These are phyloP conservation scores for Neofusicoccum sp. DNA, from an alignment of 2,329 filamentous ascomycete species.

Conservation along the genomic window DNA sequence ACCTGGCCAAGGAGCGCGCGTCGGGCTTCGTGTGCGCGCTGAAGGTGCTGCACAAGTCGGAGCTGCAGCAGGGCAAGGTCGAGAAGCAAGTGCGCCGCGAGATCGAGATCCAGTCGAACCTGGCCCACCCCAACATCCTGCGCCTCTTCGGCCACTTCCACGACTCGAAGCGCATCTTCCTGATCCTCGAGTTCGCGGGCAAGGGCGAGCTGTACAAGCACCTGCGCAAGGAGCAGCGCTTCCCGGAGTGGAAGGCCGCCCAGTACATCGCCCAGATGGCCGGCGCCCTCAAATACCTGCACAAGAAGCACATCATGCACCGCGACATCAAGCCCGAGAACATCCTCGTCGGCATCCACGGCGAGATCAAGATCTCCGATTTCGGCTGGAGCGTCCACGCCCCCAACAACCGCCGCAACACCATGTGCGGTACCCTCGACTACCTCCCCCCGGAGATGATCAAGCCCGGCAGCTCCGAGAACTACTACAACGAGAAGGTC, in stretches of 20 bases:
- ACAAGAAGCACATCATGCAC: constrained; percentile 97
- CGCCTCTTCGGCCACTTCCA: constrained; percentile 86
- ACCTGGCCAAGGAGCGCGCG: constrained; percentile 75
- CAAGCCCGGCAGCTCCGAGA: constrained; percentile 73
- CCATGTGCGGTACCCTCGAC: constrained; percentile 95
- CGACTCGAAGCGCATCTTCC: constrained; percentile 81
- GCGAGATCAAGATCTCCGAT: constrained; percentile 97
- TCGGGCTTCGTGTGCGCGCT: constrained; percentile 82
- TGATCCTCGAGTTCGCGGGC: constrained; percentile 83
- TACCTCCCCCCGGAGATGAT: constrained; percentile 99
- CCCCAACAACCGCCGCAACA: constrained; percentile 87
- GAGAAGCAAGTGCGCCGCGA: constrained; percentile 86
- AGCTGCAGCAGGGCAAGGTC: constrained; percentile 75
- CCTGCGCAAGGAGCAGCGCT: constrained; percentile 72
- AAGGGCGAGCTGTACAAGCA: constrained; percentile 89
- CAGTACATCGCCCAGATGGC: constrained; percentile 90
- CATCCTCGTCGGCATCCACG: constrained; percentile 91
- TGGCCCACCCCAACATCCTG: constrained; percentile 81
- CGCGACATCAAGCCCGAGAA: constrained; percentile 98
- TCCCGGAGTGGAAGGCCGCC: constrained; percentile 82
- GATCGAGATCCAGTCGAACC: constrained; percentile 85
- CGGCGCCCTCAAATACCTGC: constrained; percentile 82
- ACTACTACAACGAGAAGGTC: constrained; percentile 92
- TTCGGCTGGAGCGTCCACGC: constrained; percentile 99
- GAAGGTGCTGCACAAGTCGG: constrained; percentile 82